These are phyloP conservation scores for Capronia americana DNA, from an alignment of 2,329 filamentous ascomycete genomes.

Conservation along the genomic window DNA sequence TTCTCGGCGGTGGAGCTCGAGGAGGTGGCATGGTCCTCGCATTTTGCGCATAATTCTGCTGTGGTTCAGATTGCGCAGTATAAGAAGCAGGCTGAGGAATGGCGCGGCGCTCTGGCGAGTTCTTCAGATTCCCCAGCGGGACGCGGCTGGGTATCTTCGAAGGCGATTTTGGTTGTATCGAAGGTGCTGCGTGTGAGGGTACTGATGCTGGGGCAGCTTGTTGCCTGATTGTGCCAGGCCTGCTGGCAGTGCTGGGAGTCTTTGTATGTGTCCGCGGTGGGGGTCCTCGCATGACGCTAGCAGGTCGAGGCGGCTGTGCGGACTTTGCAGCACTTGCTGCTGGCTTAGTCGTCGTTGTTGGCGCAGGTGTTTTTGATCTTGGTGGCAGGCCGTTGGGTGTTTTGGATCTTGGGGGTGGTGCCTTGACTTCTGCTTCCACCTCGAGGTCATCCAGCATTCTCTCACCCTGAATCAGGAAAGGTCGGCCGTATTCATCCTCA, in stretches of 20 bases:
- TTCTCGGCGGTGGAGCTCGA: slow-evolving; percentile 82
- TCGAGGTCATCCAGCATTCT: slow-evolving; percentile 88
- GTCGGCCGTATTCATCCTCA: slow-evolving; percentile 92
- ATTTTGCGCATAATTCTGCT: slow-evolving; percentile 39
- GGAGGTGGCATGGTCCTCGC: slow-evolving; percentile 60
- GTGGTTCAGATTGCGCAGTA: slow-evolving; percentile 28
- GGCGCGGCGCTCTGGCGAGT: slow-evolving; percentile 77
- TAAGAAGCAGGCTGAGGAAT: slow-evolving; percentile 48
- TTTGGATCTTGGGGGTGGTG: slow-evolving; percentile 72
- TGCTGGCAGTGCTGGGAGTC: slow-evolving; percentile 51
- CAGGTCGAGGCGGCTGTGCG: slow-evolving; percentile 40
- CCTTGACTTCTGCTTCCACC: slow-evolving; percentile 61
- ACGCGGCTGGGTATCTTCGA: slow-evolving; percentile 57
- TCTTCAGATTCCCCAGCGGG: slow-evolving; percentile 59
- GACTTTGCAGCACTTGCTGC: slow-evolving; percentile 26
- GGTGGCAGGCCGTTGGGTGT: slow-evolving; percentile 72
- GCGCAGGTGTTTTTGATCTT: slow-evolving; percentile 55
- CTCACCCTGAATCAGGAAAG: slow-evolving; percentile 91
- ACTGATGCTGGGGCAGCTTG: slow-evolving; percentile 31
- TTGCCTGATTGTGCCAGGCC: slow-evolving; percentile 49
- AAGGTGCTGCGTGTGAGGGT: slow-evolving; percentile 32
- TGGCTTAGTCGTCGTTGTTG: slow-evolving; percentile 35
- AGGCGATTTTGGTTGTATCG: slow-evolving; percentile 51
- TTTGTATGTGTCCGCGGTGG: slow-evolving; percentile 53
- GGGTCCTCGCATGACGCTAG: slow-evolving; percentile 49